These are phyloP conservation scores for Sphaceloma murrayae DNA, from an alignment of 2,329 filamentous ascomycete genomes.

Conservation along the genomic window DNA sequence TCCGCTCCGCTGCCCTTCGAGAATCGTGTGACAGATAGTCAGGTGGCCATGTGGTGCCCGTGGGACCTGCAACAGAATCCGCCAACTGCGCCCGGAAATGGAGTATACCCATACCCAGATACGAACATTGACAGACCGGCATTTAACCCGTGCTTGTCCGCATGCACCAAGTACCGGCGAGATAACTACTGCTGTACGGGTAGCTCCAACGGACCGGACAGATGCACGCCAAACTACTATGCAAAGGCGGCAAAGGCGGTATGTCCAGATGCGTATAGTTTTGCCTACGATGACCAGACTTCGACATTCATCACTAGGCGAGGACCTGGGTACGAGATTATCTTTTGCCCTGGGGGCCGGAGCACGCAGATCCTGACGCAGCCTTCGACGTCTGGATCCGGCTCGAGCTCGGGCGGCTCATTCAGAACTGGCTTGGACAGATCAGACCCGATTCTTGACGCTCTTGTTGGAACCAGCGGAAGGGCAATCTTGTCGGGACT, in stretches of 20 bases:
- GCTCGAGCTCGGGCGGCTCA: slow-evolving; percentile 21
- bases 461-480: slow-evolving; percentile 15
- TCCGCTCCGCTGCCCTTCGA: slow-evolving; percentile 62
- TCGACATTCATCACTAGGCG: slow-evolving; percentile 49
- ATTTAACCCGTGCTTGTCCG: slow-evolving; percentile 70
- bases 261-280: slow-evolving; percentile 80
- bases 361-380: slow-evolving; percentile 41
- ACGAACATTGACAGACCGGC: slow-evolving; percentile 58
- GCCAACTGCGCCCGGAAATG: slow-evolving; percentile 61
- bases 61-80: slow-evolving; percentile 64
- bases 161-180: slow-evolving; percentile 59
- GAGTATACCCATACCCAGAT: slow-evolving; percentile 72
- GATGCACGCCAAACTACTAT: slow-evolving; percentile 60
- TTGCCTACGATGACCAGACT: slow-evolving; percentile 50
- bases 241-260: slow-evolving; percentile 60
- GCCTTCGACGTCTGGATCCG: slow-evolving; percentile 21
- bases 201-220: slow-evolving; percentile 51
- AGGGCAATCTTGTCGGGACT: slow-evolving; percentile 13
- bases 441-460: slow-evolving; percentile 21
- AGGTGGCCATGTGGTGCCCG: slow-evolving; percentile 64
- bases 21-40: slow-evolving; percentile 44
- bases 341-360: slow-evolving; percentile 59
- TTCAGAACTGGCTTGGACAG: slow-evolving; percentile 15
- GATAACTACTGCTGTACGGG: slow-evolving; percentile 69
- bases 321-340: slow-evolving; percentile 67